Conservation (phyloP, 148 eudicot species). For the Nyssa sinensis region DNA sequence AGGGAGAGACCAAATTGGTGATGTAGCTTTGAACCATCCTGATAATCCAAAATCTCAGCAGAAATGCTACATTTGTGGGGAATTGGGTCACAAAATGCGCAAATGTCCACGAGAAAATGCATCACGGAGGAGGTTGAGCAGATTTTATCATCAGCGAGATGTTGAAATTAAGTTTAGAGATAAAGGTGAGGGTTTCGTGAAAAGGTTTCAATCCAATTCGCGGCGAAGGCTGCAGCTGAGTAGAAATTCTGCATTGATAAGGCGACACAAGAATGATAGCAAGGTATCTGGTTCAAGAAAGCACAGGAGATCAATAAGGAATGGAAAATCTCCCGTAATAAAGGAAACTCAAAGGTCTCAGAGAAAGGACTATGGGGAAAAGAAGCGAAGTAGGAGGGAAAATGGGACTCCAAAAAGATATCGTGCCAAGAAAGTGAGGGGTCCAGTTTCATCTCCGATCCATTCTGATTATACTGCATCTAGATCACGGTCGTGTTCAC, state of each 20-base stretch:
- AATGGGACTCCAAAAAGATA: constrained; percentile 18
- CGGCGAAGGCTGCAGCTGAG: constrained; percentile 21
- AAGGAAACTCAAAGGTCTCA: constrained; percentile 18
- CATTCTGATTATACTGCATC: constrained; percentile 25
- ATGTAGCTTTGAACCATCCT: no score
- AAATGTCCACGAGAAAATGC: no score
- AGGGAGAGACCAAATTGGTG: no score
- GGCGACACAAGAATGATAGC: no score
- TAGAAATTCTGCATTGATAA: constrained; percentile 26
- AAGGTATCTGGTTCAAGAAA: constrained; percentile 29
- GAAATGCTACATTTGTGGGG: no score
- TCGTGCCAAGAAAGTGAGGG: constrained; percentile 31
- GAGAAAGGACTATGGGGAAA: constrained; percentile 28
- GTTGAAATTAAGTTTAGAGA: no score
- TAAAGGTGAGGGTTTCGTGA: no score
- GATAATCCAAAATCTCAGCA: no score
- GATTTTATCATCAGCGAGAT: no score
- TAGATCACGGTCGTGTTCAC: constrained; percentile 19
- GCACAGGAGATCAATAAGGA: constrained; percentile 18
- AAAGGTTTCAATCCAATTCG: no score
- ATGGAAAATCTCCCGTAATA: constrained; percentile 15
- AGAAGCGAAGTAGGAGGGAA: constrained; percentile 34
- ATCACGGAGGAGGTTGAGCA: no score
- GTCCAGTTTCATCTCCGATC: constrained; percentile 18
- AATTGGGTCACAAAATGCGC: no score